These are phyloP conservation scores for Fusarium sp. DNA, from an alignment of 2,329 filamentous ascomycete genomes.

Conservation along the genomic window DNA sequence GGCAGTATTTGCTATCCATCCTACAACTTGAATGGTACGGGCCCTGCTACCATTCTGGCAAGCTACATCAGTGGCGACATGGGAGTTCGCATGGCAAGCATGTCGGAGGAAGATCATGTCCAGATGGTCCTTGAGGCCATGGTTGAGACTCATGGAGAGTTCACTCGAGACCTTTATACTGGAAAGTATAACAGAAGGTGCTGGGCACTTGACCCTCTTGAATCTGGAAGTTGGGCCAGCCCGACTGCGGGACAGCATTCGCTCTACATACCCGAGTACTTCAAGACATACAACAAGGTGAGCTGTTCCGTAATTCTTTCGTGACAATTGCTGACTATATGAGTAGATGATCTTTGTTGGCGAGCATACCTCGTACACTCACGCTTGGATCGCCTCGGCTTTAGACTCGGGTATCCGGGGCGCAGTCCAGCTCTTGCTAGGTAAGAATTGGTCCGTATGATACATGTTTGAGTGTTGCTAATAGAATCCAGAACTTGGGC, in stretches of 20 bases:
- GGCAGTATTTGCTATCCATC: constrained; percentile 3
- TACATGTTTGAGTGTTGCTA: accelerated
- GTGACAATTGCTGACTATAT: accelerated
- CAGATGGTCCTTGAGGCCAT: background rate
- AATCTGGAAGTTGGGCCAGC: constrained; percentile 9
- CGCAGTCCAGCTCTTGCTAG: background rate
- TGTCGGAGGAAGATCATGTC: background rate
- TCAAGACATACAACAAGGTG: constrained; percentile 11
- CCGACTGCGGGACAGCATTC: constrained; percentile 9
- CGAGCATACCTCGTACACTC: constrained; percentile 6
- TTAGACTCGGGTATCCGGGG: constrained; percentile 7
- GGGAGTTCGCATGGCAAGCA: background rate
- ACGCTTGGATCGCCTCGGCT: constrained; percentile 11
- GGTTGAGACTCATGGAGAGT: constrained; percentile 6
- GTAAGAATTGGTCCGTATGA: accelerated
- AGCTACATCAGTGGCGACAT: constrained; percentile 14
- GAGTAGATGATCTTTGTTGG: constrained; percentile 12
- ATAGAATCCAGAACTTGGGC: background rate
- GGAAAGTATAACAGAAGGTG: constrained; percentile 17
- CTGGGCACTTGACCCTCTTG: constrained; percentile 8
- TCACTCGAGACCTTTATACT: background rate
- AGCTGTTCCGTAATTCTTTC: accelerated
- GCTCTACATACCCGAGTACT: constrained; percentile 8
- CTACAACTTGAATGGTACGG: background rate
- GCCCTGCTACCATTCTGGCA: constrained; percentile 3